These are phyloP conservation scores for Leishmania tarentolae DNA, from an alignment of 208 protist species.

Conservation along the genomic window DNA sequence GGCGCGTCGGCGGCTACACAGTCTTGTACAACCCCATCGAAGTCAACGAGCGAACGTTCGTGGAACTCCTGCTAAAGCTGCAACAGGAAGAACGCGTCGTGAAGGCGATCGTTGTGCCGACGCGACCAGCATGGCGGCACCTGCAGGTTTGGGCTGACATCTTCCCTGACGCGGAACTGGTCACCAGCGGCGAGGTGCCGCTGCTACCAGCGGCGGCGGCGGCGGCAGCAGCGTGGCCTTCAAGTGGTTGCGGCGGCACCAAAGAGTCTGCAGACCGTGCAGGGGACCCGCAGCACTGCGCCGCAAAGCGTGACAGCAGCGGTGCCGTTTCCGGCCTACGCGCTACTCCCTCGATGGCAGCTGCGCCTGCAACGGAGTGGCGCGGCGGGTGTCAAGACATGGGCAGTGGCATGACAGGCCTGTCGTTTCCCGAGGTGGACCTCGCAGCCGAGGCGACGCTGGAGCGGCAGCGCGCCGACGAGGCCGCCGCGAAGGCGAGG, in stretches of 20 bases:
- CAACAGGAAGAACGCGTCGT: constrained; percentile 70
- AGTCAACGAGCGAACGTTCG: constrained; percentile 63
- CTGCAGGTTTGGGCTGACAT: constrained; percentile 75
- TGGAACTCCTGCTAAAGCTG: constrained; percentile 51
- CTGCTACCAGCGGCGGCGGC: constrained; percentile 2
- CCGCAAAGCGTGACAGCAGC: background rate
- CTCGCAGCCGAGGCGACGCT: constrained; percentile 34
- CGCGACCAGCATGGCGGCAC: constrained; percentile 62
- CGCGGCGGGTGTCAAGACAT: constrained; percentile 61
- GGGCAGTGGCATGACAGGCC: constrained; percentile 61
- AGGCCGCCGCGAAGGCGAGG: constrained; percentile 11
- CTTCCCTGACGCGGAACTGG: constrained; percentile 76
- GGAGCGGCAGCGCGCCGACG: constrained; percentile 15
- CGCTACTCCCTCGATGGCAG: background rate
- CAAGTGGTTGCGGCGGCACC: background rate
- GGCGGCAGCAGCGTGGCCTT: background rate
- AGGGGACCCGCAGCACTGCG: background rate
- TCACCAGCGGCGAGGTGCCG: constrained; percentile 36
- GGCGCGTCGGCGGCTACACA: constrained; percentile 60
- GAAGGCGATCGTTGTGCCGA: constrained; percentile 78
- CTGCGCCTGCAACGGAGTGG: constrained; percentile 4
- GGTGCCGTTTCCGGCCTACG: background rate
- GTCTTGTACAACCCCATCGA: constrained; percentile 87
- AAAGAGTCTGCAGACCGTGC: background rate
- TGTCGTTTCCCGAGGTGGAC: constrained; percentile 78